Base-by-base conservation (phyloP, 331 rosid genomes). In the Rhamnella rubrinervis region DNA sequence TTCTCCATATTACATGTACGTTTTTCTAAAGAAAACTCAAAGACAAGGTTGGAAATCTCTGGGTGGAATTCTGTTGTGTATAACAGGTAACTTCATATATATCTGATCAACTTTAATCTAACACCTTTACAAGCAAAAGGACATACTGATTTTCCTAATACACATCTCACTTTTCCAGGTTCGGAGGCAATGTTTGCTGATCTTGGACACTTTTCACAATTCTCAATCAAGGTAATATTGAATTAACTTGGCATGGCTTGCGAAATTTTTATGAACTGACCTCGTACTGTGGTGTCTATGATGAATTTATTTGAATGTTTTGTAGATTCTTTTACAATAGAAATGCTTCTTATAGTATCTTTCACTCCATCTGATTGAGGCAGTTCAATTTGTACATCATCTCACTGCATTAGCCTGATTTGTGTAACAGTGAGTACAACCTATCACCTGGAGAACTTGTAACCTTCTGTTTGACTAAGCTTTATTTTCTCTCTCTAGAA, bases 131-230 rank as follows among this genome's bases (percentile, higher is more conserved):
- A 67, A 67, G 67, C 53, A 66, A 59, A 68, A 6, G 59, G 44
- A 35, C 37, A 70, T 28, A 7, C 35, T 31, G 8, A 53, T 55
- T 55, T 55, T 38, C 71, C 69, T 64, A 23, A 78, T 9, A 47
- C 28, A 8, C 47, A 16, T 70, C 37, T 74, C 65, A n/a, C 64
- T 60, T 63, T 58, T 77, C 37, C 91, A 95, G 99, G 99, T 67
- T 91, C 97, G 12, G 99, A 95, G 84, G 99, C 99, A 59, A 95
- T 95, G 99, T 95, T 95, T 84, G 99, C 97, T 80, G 98, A 93
- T 85, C 96, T 93, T 38, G 98, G 98, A 21, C 98, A 93, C 84
- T 93, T 93, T 57, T 84, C 96, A 4, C 97, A 91, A 50, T 78
- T 86, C 66, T 95, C 96, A 60, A 95, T 95, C 78, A 80, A 91